These are phyloP conservation scores for Trichaptum fuscoviolaceum DNA, from an alignment of 768 basidiomycete genomes.

Conservation along the genomic window DNA sequence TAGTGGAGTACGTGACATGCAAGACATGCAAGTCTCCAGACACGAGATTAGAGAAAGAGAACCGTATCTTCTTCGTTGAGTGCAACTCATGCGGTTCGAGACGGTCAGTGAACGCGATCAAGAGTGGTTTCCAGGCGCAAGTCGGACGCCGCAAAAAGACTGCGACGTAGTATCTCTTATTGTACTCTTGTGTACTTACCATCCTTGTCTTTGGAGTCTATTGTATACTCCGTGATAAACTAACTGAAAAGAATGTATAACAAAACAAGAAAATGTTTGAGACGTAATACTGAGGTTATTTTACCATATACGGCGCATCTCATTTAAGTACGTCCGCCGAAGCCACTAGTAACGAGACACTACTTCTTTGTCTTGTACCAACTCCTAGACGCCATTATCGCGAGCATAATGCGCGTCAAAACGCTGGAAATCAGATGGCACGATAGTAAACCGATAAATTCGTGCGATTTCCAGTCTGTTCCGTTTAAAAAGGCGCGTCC, in stretches of 20 bases:
- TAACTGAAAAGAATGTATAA: not conserved
- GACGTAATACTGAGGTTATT: not conserved
- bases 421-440: slow-evolving; percentile 96
- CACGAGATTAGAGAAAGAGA: slow-evolving; percentile 94
- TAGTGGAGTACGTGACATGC: slow-evolving; percentile 98
- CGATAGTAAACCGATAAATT: slow-evolving; percentile 91
- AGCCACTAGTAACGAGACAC: not conserved
- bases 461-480: slow-evolving; percentile 91
- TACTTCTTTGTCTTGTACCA: not conserved
- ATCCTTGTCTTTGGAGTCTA: not conserved
- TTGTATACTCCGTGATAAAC: not conserved
- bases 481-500: slow-evolving; percentile 80
- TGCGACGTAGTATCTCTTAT: not conserved
- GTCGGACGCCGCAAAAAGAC: slow-evolving; percentile 81
- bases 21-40: slow-evolving; percentile 99
- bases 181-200: not conserved
- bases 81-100: slow-evolving; percentile 89
- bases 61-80: slow-evolving; percentile 97
- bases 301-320: not conserved
- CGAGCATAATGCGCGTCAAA: slow-evolving; percentile 66
- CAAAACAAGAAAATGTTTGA: not conserved
- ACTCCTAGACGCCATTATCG: slow-evolving; percentile 4
- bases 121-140: slow-evolving; percentile 98
- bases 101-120: slow-evolving; percentile 93
- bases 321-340: not conserved